Evolutionary conservation across 345 rosid species (phyloP).

Genomic region (Theobroma cacao): DNA sequence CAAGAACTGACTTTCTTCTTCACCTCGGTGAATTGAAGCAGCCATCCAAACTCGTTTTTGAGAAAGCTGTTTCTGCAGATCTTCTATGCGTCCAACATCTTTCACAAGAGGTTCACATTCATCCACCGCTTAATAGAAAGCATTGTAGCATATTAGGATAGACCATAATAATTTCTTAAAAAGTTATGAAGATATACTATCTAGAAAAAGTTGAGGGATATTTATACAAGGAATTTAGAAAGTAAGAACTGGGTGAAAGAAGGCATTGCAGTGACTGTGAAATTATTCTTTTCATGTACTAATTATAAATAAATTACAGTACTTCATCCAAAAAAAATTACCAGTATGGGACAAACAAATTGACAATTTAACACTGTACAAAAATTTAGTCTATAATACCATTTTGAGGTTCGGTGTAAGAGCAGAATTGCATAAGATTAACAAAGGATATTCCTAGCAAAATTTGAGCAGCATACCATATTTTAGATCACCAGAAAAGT

Average conservation of each 20-base stretch:
- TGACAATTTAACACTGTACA: not conserved
- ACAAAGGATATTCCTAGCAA: not conserved
- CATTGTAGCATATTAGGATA: not conserved
- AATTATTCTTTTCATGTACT: not conserved
- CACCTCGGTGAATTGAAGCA: slow-evolving; percentile 84
- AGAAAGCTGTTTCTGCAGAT: slow-evolving; percentile 52
- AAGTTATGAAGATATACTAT: not conserved
- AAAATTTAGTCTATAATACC: not conserved
- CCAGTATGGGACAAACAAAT: not conserved
- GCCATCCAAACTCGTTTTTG: slow-evolving; percentile 83
- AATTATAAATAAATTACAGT: not conserved
- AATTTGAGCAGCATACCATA: slow-evolving; percentile 44
- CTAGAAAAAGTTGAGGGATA: not conserved
- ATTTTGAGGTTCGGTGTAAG: slow-evolving; percentile 3
- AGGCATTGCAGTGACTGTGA: not conserved
- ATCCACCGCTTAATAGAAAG: slow-evolving; percentile 36
- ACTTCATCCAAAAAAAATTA: not conserved
- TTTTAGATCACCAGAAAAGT: slow-evolving; percentile 89
- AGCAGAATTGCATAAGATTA: not conserved
- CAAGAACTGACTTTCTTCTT: slow-evolving; percentile 66
- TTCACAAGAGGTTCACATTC: slow-evolving; percentile 36
- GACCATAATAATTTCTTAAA: not conserved
- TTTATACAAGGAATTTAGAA: not conserved
- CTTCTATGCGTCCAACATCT: slow-evolving; percentile 36
- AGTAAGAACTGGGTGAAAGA: not conserved